These are phyloP conservation scores for Chamaecyparis obtusa DNA, from an alignment of 75 land plant genomes.

Conservation along the genomic window DNA sequence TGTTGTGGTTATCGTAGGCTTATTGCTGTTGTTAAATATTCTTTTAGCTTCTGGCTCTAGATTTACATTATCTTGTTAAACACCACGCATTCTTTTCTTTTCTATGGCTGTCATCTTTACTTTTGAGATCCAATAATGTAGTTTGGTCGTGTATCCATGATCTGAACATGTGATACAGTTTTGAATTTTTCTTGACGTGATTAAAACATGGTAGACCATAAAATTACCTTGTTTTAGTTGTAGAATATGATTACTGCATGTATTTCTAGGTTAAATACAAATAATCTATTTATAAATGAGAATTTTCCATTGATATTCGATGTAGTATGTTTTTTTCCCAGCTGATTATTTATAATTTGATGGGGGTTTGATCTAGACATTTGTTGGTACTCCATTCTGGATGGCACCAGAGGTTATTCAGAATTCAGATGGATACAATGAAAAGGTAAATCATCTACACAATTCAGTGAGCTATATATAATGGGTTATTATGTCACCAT, in stretches of 20 bases:
- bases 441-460: conserved; percentile 59
- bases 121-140: not conserved
- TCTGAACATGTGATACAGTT: not conserved
- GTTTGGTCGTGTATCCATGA: too few relatives aligned
- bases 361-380: conserved; percentile 58
- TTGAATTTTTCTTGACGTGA: not conserved
- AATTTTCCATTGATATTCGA: not conserved
- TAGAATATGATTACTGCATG: not conserved
- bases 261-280: not conserved
- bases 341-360: not conserved
- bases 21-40: not conserved
- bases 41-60: not conserved
- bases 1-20: not conserved
- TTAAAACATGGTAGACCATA: not conserved
- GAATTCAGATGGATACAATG: conserved; percentile 98
- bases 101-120: not conserved
- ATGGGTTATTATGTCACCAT: not conserved
- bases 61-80: not conserved
- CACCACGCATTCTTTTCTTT: not conserved
- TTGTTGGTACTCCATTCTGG: conserved; percentile 99
- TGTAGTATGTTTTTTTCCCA: not conserved
- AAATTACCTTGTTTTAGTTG: not conserved
- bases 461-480: not conserved
- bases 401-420: conserved; percentile 99
- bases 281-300: not conserved